These are phyloP conservation scores for Leptomonas pyrrhocoris DNA, from an alignment of 208 protist genomes.

Conservation along the genomic window DNA sequence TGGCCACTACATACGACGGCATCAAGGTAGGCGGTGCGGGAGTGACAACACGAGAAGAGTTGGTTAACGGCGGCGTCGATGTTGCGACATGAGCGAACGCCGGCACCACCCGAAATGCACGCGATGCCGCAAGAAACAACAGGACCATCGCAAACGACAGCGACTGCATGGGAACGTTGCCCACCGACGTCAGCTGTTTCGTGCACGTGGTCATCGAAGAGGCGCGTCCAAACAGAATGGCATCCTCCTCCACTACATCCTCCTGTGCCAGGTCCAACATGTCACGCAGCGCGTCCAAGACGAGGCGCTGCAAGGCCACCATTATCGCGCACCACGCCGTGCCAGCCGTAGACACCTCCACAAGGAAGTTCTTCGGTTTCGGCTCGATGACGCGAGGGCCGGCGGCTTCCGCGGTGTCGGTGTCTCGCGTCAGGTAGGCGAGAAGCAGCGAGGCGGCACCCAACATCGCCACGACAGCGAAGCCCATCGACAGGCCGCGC, in stretches of 20 bases:
- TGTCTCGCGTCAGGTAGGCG: slow-evolving; percentile 15
- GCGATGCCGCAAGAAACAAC: slow-evolving; percentile 10
- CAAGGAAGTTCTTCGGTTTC: neutral
- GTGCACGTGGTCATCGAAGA: slow-evolving; percentile 27
- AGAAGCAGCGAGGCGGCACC: slow-evolving; percentile 10
- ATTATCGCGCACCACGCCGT: slow-evolving; percentile 20
- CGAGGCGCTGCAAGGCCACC: slow-evolving; percentile 19
- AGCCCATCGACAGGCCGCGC: neutral
- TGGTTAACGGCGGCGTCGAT: neutral
- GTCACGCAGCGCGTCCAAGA: slow-evolving; percentile 11
- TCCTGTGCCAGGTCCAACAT: slow-evolving; percentile 23
- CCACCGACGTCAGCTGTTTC: slow-evolving; percentile 13
- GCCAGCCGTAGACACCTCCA: neutral
- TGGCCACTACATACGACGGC: neutral
- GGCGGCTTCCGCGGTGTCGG: neutral
- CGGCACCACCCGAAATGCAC: slow-evolving; percentile 11
- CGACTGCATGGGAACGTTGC: slow-evolving; percentile 27
- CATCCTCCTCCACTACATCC: slow-evolving; percentile 62
- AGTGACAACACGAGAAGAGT: neutral
- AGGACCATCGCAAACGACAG: slow-evolving; percentile 30
- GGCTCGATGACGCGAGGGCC: neutral
- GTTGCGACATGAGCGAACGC: neutral
- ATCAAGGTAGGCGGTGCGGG: neutral
- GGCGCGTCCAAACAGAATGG: slow-evolving; percentile 53
- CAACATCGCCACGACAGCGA: neutral